Percentiles rank a stretch among this genome's conserved stretches.
Evolutionary conservation across 768 basidiomycete genomes (phyloP).

Genomic region (Calocera viscosa): DNA sequence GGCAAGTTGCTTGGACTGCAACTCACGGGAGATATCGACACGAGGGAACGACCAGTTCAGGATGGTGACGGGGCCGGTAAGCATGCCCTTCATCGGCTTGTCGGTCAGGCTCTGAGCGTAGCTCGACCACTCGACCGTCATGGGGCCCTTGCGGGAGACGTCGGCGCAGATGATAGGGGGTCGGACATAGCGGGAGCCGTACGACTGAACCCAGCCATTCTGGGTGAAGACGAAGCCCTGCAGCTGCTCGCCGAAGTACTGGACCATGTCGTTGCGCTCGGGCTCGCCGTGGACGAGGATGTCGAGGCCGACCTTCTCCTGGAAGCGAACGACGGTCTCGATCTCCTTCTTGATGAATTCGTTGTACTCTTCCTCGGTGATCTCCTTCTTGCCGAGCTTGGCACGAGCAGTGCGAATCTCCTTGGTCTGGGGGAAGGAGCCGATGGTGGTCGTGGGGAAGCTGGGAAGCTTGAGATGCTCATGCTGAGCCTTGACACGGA

Average conservation of each 20-base stretch:
- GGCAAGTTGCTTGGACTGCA: slow-evolving; percentile 97
- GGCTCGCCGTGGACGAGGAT: slow-evolving; percentile 97
- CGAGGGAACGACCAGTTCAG: slow-evolving; percentile 99
- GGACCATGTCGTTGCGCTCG: slow-evolving; percentile 99
- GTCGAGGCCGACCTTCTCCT: slow-evolving; percentile 92
- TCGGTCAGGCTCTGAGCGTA: slow-evolving; percentile 91
- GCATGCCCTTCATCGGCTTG: slow-evolving; percentile 99
- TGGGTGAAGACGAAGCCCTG: slow-evolving; percentile 95
- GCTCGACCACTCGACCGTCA: slow-evolving; percentile 93
- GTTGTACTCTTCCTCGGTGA: slow-evolving; percentile 79
- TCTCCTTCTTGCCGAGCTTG: slow-evolving; percentile 82
- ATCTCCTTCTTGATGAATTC: slow-evolving; percentile 98
- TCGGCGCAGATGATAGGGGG: slow-evolving; percentile 98
- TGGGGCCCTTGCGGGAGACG: slow-evolving; percentile 80
- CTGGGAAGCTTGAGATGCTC: slow-evolving; percentile 81
- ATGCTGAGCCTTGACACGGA: slow-evolving; percentile 78
- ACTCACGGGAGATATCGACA: slow-evolving; percentile 87
- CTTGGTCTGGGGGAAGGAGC: slow-evolving; percentile 99
- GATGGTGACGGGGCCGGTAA: slow-evolving; percentile 95
- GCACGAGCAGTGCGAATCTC: slow-evolving; percentile 96
- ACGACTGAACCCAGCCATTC: slow-evolving; percentile 98
- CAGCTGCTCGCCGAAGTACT: slow-evolving; percentile 97
- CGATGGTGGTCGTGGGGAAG: slow-evolving; percentile 98
- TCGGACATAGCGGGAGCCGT: slow-evolving; percentile 97
- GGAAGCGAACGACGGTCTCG: slow-evolving; percentile 84